Percentiles rank a stretch among this genome's conserved stretches.
phyloP scores from a whole-genome alignment of 2,329 filamentous ascomycete species.

The Ambrosiella xylebori region DNA sequence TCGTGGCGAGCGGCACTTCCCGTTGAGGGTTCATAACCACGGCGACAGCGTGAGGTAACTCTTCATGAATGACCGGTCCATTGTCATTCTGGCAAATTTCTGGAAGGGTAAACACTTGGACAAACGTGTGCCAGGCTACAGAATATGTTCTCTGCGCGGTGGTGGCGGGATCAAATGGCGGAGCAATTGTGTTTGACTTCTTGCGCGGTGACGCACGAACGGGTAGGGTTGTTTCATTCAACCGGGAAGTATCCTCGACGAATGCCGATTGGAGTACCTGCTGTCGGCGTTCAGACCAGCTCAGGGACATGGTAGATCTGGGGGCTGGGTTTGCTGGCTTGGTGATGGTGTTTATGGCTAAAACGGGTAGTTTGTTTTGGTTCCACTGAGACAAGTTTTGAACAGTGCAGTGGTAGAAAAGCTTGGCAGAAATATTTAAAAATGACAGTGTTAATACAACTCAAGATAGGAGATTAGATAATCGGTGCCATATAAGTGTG shows the following conservation, averaged over 20 bases:
- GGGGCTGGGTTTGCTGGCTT: background rate
- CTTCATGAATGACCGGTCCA: conserved; percentile 33
- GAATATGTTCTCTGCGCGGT: conserved; percentile 41
- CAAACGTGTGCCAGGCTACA: conserved; percentile 45
- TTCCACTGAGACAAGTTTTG: background rate
- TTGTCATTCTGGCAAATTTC: conserved; percentile 34
- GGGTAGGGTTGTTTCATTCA: background rate
- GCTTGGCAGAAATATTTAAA: too few species aligned
- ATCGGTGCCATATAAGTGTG: too few species aligned
- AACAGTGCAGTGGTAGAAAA: background rate
- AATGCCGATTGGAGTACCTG: conserved; percentile 40
- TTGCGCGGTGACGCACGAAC: conserved; percentile 11
- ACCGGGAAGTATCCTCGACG: conserved; percentile 28
- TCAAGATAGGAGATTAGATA: too few species aligned
- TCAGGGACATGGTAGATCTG: conserved; percentile 3
- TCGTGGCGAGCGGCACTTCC: conserved; percentile 30
- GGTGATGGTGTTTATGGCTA: background rate
- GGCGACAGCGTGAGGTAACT: conserved; percentile 35
- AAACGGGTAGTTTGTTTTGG: conserved; percentile 1
- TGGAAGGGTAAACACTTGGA: conserved; percentile 37
- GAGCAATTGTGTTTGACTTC: background rate
- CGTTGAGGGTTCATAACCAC: conserved; percentile 32
- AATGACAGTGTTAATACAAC: too few species aligned
- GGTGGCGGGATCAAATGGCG: conserved; percentile 12
- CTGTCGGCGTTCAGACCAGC: conserved; percentile 24